Evolutionary conservation across 106 monocot genomes (phyloP), one percentile per base, ranked within the genome.

Genomic region (Allium cepa): DNA sequence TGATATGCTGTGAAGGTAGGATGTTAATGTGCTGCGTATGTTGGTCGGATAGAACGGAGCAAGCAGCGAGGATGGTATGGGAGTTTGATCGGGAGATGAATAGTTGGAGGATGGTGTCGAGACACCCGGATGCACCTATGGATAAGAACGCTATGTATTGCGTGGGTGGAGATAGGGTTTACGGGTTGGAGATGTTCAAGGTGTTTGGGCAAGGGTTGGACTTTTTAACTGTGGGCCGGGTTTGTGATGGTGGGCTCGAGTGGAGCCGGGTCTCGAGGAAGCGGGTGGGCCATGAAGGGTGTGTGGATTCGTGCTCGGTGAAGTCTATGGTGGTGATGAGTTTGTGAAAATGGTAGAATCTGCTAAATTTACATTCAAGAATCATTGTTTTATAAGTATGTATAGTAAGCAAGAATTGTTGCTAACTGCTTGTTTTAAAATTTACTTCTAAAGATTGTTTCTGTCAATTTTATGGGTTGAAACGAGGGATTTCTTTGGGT

Each of bases 61-160:
- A 49, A 14, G 18, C 9, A 45, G 81, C 82, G 63, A 85, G 95
- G 69, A 91, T 88, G 79, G 62, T 96, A 2, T 82, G 81, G 81
- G 95, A 96, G 78, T 65, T 96, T 12, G 74, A 91, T 66, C 65
- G 73, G 11, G 36, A 53, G 9, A 49, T 49, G 17, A 56, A 49
- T 45, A 60, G 64, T 55, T 96, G 91, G 95, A 68, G 13, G 4
- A 86, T 86, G 71, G 85, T 82, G 7, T 79, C 88, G 11, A 77
- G 77, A 58, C 95, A 96, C 71, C 95, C 95, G 22, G 95, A 96
- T 80, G 95, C 95, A 10, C 95, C 95, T 9, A 88, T 91, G 95
- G 95, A 96, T 36, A 63, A 73, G 63, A 76, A 79, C 60, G 88
- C 88, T 1, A 72, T 67, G 1, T 88, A 83, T 71, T 79, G 78